These are phyloP conservation scores for Fusarium brachygibbosum DNA, from an alignment of 2,329 filamentous ascomycete genomes.

Conservation along the genomic window DNA sequence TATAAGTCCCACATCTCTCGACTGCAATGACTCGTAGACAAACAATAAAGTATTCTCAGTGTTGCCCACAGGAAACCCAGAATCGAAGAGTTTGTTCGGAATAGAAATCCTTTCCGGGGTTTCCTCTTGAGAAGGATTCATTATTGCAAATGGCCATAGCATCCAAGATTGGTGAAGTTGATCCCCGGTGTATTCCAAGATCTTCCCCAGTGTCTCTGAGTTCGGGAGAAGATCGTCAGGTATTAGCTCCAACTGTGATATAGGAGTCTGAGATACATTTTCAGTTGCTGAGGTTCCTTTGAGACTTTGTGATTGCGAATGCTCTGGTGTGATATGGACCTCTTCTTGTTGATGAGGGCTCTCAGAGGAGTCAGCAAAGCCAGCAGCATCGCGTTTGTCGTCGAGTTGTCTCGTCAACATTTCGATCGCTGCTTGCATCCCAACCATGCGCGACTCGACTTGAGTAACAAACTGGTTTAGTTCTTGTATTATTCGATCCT, in stretches of 20 bases:
- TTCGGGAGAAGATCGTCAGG: constrained; percentile 2
- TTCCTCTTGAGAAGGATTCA: neutral
- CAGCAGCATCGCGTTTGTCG: neutral
- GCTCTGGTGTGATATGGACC: neutral
- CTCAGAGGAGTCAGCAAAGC: neutral
- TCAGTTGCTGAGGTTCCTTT: neutral
- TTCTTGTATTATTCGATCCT: constrained; percentile 6
- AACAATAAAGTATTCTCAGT: neutral
- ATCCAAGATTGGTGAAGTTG: constrained; percentile 42
- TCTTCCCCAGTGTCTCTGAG: neutral
- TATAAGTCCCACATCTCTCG: constrained; percentile 10
- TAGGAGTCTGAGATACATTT: neutral
- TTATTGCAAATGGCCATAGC: constrained; percentile 22
- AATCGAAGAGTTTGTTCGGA: neutral
- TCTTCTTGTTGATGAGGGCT: neutral
- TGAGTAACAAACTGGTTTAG: constrained; percentile 5
- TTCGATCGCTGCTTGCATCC: constrained; percentile 20
- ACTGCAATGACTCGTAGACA: constrained; percentile 1
- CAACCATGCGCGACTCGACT: constrained; percentile 23
- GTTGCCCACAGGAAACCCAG: constrained; percentile 1
- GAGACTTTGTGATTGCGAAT: neutral
- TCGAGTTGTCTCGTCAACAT: neutral
- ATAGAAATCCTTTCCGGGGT: neutral
- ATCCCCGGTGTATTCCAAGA: constrained; percentile 12
- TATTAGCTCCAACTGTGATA: neutral